Conservation (phyloP, 139 green algal genomes). For the Pleodorina starrii region DNA sequence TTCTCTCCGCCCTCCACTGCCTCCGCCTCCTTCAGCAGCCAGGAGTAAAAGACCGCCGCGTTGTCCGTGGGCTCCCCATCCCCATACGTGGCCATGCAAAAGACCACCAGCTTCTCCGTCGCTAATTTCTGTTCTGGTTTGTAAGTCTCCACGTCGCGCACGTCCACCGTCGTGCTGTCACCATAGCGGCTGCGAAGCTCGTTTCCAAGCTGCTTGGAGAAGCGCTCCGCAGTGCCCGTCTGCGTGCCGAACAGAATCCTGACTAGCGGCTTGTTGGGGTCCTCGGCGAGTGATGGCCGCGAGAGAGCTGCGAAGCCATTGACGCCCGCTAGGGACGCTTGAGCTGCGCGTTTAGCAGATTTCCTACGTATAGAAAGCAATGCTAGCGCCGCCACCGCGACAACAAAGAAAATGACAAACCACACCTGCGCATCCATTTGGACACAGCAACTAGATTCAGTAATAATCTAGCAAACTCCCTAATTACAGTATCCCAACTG, state of each 20-base stretch:
- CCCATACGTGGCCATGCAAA: constrained; percentile 96
- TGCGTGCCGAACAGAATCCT: constrained; percentile 74
- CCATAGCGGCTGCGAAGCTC: constrained; percentile 73
- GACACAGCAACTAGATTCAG: no score
- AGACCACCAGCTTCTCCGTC: constrained; percentile 82
- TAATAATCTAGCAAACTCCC: no score
- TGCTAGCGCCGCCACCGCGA: constrained; percentile 11
- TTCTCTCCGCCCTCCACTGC: constrained; percentile 59
- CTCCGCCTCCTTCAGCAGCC: constrained; percentile 78
- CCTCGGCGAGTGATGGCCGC: constrained; percentile 18
- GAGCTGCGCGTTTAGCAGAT: not conserved
- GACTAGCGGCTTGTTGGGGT: constrained; percentile 58
- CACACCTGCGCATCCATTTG: constrained; percentile 10
- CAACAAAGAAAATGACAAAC: not conserved
- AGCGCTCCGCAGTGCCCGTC: constrained; percentile 77
- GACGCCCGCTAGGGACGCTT: not conserved
- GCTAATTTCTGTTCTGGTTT: constrained; percentile 58
- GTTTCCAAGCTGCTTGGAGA: constrained; percentile 85
- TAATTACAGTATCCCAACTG: no score
- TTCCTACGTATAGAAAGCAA: constrained; percentile 32
- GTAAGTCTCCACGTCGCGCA: constrained; percentile 86
- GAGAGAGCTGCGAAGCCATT: not conserved
- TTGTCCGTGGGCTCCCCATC: constrained; percentile 98
- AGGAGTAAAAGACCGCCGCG: constrained; percentile 88
- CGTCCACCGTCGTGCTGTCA: constrained; percentile 67